Base-by-base conservation (phyloP, 306 rosid species). In the Trichosanthes cucumerina region DNA sequence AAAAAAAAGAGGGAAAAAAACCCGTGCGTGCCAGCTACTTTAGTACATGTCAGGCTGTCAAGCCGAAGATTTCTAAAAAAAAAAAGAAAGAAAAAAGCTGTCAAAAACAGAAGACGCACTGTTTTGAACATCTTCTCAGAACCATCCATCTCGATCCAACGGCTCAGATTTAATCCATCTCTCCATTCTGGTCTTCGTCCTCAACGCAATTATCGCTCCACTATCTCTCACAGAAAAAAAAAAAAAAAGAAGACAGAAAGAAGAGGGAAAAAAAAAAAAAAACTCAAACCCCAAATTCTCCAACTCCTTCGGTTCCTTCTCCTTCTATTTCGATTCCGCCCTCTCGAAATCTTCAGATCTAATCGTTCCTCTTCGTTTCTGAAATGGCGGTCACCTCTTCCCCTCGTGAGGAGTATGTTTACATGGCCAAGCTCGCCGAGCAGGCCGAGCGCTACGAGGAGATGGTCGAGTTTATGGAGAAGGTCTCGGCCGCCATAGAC, bases 391-490 rank as follows among this genome's bases (percentile, higher is more conserved):
- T 87, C 49, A 65, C 94, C 53, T 87, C 87, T 19, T 54, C 99
- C 57, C 90, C 97, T 31, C 98, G 99, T 23, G 99, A 95, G 82
- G 97, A 95, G 92, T 79, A 84, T 83, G 99, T 95, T 2, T 95
- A 92, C 93, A 88, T 95, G 93, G 99, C 99, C 24, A 95, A 95
- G 88, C 99, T 95, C 10, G 97, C 99, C 46, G 98, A 95, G 89
- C 99, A 95, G 56, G 99, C 99, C 39, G 99, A 95, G 87, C 97
- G 99, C 64, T 95, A 95, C 82, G 99, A 96, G 75, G 99, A 96
- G 81, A 96, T 96, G 99, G 99, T 96, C 44, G 99, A 96, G 86
- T 96, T 90, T 87, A 93, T 96, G 94, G 99, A 96, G 87, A 96
- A 96, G 78, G 99, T 96, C 50, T 91, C 99, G 15, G 93, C 93